Percentiles rank a stretch among this genome's conserved stretches.
Conservation (phyloP, 768 basidiomycete species). For the Pulveroboletus ravenelii region DNA sequence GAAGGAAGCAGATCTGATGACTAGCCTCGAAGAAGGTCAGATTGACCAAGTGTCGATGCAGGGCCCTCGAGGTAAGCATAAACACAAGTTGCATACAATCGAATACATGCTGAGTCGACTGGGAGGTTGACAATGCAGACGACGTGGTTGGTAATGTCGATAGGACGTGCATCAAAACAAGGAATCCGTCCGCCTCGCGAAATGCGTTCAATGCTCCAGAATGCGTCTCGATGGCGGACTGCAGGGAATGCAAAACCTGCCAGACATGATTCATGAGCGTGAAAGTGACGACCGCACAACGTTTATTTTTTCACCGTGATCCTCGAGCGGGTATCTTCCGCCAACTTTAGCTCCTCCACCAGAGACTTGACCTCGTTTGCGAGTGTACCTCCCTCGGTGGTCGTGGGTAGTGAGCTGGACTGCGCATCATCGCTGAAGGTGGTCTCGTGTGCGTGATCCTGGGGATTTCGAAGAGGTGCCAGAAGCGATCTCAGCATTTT, state of each 20-base stretch:
- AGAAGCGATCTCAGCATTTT: constrained; percentile 56
- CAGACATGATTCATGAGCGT: neutral
- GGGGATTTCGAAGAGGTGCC: constrained; percentile 53
- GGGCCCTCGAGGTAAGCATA: constrained; percentile 58
- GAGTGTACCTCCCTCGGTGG: constrained; percentile 1
- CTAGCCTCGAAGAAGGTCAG: constrained; percentile 63
- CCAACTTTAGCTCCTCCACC: constrained; percentile 64
- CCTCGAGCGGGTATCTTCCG: constrained; percentile 41
- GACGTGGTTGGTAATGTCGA: constrained; percentile 45
- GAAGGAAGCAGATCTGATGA: constrained; percentile 20
- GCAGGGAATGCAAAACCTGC: constrained; percentile 64
- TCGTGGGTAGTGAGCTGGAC: neutral
- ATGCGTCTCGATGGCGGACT: constrained; percentile 63
- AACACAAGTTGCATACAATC: constrained; percentile 61
- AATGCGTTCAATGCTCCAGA: constrained; percentile 67
- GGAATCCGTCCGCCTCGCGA: constrained; percentile 77
- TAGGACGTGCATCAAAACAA: constrained; percentile 67
- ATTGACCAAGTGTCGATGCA: constrained; percentile 53
- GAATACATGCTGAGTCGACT: constrained; percentile 38
- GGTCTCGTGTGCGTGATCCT: constrained; percentile 39
- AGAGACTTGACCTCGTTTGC: constrained; percentile 58
- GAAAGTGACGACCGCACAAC: neutral
- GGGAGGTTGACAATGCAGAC: constrained; percentile 26
- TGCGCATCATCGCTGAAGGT: constrained; percentile 25
- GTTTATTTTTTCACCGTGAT: constrained; percentile 46